Evolutionary conservation across 768 basidiomycete genomes (phyloP).

Genomic region (Cyclocybe cylindracea): DNA sequence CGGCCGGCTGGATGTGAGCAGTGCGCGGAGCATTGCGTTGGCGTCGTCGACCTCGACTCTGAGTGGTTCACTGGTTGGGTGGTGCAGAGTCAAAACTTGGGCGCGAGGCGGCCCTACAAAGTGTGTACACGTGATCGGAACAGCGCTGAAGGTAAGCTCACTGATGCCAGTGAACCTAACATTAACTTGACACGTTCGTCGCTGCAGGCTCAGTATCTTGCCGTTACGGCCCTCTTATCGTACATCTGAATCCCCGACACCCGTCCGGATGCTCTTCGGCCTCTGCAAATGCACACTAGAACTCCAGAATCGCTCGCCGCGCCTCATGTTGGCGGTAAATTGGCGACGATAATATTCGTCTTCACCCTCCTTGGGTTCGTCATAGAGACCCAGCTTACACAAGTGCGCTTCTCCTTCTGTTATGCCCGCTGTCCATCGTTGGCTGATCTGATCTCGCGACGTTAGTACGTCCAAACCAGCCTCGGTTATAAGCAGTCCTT

Average conservation of each 20-base stretch:
- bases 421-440: background rate
- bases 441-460: constrained; percentile 5
- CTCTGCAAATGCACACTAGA: constrained; percentile 26
- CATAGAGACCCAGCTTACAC: constrained; percentile 71
- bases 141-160: no score
- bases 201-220: no score
- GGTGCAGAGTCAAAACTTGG: no score
- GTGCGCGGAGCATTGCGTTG: constrained; percentile 57
- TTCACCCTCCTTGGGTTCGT: constrained; percentile 72
- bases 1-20: constrained; percentile 64
- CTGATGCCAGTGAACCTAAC: no score
- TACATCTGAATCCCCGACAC: no score
- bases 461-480: constrained; percentile 76
- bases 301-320: constrained; percentile 16
- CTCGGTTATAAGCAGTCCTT: constrained; percentile 84
- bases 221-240: no score
- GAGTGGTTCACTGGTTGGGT: no score
- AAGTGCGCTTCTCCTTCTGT: constrained; percentile 45
- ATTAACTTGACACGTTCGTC: no score
- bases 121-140: no score
- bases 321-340: constrained; percentile 46
- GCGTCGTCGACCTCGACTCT: background rate
- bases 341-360: constrained; percentile 57
- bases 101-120: no score
- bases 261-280: constrained; percentile 6